A percentile compares a stretch with the other conserved stretches of the same genome.
phyloP scores from a whole-genome alignment of 441 rosid species.

The Melastoma candidum region DNA sequence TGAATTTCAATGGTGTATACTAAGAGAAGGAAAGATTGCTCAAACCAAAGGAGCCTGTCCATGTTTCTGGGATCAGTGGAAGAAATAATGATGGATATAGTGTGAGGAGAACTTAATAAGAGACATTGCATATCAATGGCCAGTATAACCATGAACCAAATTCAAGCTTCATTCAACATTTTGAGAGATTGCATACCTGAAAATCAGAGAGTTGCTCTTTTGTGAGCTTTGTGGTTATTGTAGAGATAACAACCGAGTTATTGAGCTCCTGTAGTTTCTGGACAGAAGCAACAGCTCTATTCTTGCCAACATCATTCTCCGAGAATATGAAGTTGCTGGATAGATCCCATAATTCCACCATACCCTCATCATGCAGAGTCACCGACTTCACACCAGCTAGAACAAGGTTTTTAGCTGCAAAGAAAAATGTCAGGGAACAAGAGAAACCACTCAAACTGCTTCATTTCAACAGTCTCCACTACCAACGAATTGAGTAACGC shows the following conservation, averaged over 20 bases:
- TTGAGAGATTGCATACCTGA: constrained; percentile 34
- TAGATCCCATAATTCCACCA: constrained; percentile 78
- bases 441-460: not conserved
- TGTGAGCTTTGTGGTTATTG: constrained; percentile 52
- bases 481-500: no score
- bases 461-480: not conserved
- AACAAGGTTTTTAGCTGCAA: constrained; percentile 75
- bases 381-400: constrained; percentile 94
- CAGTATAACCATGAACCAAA: no score
- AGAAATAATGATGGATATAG: no score
- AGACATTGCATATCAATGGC: no score
- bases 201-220: constrained; percentile 63
- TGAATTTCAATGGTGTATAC: no score
- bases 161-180: no score
- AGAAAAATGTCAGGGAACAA: not conserved
- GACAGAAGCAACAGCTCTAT: constrained; percentile 78
- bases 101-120: no score
- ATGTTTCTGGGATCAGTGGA: no score
- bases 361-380: constrained; percentile 72
- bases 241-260: constrained; percentile 61
- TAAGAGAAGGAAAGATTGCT: no score
- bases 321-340: constrained; percentile 70
- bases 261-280: constrained; percentile 88
- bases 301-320: constrained; percentile 74
- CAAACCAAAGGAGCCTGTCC: no score